These are phyloP conservation scores for Pouteria glomerata DNA, from an alignment of 148 eudicot species.

Conservation along the genomic window DNA sequence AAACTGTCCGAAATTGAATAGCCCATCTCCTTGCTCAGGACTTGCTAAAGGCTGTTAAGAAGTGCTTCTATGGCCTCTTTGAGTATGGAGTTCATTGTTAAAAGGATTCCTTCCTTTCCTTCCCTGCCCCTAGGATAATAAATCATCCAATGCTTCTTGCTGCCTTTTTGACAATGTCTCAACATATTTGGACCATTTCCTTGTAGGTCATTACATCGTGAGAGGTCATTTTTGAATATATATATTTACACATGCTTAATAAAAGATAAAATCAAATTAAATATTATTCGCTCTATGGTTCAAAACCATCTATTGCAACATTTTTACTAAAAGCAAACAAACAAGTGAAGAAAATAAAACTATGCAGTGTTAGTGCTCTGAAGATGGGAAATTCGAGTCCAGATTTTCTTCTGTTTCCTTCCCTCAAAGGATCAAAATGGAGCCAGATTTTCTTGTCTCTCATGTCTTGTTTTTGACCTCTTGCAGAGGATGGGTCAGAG, in stretches of 20 bases:
- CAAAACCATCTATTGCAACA: neutral
- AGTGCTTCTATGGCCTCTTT: neutral
- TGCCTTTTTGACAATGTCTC: neutral
- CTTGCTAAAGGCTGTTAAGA: neutral
- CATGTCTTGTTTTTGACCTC: neutral
- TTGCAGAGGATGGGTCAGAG: slow-evolving; percentile 79
- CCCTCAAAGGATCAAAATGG: too few relatives aligned
- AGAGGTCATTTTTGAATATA: neutral
- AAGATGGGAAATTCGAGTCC: neutral
- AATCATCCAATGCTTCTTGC: neutral
- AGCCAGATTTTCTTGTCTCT: neutral
- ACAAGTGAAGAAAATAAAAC: too few relatives aligned
- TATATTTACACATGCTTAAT: neutral
- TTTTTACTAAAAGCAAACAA: too few relatives aligned
- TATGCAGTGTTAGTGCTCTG: too few relatives aligned
- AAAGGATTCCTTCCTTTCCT: too few relatives aligned
- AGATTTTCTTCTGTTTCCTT: too few relatives aligned
- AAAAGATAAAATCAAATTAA: neutral
- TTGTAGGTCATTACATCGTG: neutral
- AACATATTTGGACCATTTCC: neutral
- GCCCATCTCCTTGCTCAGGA: neutral
- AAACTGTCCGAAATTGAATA: neutral
- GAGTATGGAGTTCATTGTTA: neutral
- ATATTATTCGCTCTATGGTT: neutral
- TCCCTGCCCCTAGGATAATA: neutral